These are phyloP conservation scores for Brasilioporus rufonigricans DNA, from an alignment of 768 basidiomycete species.

Conservation along the genomic window DNA sequence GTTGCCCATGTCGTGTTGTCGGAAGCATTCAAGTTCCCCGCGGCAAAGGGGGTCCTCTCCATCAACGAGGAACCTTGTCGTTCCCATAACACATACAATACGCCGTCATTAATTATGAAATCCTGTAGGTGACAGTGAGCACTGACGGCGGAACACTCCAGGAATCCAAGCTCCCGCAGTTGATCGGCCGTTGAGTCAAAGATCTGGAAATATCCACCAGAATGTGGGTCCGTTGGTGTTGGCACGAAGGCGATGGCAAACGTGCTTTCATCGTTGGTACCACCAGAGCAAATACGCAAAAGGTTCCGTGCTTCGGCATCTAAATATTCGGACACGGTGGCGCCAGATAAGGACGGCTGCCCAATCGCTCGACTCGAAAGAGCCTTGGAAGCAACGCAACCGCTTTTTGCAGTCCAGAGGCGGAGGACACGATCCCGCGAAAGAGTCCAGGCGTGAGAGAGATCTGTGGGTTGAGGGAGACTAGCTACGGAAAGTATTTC, in stretches of 20 bases:
- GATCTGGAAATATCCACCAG: slow-evolving; percentile 81
- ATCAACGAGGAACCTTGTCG: slow-evolving; percentile 71
- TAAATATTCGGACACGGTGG: slow-evolving; percentile 46
- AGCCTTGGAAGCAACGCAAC: slow-evolving; percentile 64
- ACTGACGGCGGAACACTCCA: slow-evolving; percentile 60
- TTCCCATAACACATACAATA: slow-evolving; percentile 77
- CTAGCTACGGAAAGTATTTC: slow-evolving; percentile 73
- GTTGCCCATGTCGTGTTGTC: slow-evolving; percentile 46
- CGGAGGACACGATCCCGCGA: slow-evolving; percentile 84
- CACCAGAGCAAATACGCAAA: slow-evolving; percentile 57
- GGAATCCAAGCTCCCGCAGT: slow-evolving; percentile 52
- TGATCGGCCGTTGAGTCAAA: slow-evolving; percentile 55
- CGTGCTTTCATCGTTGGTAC: slow-evolving; percentile 48
- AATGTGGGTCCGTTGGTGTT: slow-evolving; percentile 56
- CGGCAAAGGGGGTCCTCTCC: slow-evolving; percentile 51
- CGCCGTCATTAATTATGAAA: slow-evolving; percentile 55
- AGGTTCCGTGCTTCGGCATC: slow-evolving; percentile 62
- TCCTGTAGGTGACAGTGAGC: slow-evolving; percentile 76
- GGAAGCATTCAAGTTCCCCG: slow-evolving; percentile 34
- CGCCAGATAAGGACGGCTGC: slow-evolving; percentile 31
- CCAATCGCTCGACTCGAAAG: slow-evolving; percentile 40
- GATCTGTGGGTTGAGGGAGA: slow-evolving; percentile 73
- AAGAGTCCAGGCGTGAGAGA: slow-evolving; percentile 76
- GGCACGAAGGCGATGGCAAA: slow-evolving; percentile 74
- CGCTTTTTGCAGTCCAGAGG: slow-evolving; percentile 77